Conservation (phyloP, 1,284 basidiomycete species). For the Anthracocystis setariae region DNA sequence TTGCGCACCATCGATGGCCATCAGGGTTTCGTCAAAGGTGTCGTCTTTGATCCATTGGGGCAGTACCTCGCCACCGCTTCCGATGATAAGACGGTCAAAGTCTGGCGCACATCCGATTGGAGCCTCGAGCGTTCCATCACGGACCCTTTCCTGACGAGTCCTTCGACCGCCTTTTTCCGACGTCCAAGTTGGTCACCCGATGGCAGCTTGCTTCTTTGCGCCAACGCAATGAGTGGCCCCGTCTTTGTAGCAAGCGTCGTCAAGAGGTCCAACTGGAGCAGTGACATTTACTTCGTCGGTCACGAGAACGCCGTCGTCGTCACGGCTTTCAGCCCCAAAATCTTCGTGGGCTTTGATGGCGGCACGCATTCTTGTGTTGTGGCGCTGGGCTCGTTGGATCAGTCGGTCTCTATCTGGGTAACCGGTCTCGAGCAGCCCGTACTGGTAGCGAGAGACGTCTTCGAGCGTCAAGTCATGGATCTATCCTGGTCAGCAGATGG, state of each 20-base stretch:
- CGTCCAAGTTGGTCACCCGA: conserved; percentile 97
- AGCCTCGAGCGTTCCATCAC: conserved; percentile 81
- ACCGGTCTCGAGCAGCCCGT: conserved; percentile 82
- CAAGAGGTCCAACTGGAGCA: conserved; percentile 75
- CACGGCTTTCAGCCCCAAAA: conserved; percentile 61
- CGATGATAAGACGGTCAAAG: conserved; percentile 93
- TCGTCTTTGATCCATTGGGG: conserved; percentile 97
- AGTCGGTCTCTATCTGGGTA: conserved; percentile 53
- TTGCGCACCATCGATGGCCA: conserved; percentile 86
- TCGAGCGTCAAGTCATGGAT: conserved; percentile 93
- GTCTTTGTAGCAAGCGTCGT: conserved; percentile 98
- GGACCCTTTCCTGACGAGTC: conserved; percentile 91
- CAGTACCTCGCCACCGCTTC: conserved; percentile 84
- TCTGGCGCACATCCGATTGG: conserved; percentile 97
- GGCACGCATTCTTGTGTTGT: conserved; percentile 54
- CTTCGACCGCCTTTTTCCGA: conserved; percentile 93
- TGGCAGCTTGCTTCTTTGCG: conserved; percentile 94
- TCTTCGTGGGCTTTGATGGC: conserved; percentile 52
- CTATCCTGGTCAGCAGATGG: conserved; percentile 92
- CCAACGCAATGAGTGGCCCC: conserved; percentile 96
- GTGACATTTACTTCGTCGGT: conserved; percentile 80
- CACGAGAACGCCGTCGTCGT: conserved; percentile 99
- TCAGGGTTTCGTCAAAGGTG: conserved; percentile 96
- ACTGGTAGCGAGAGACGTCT: conserved; percentile 90
- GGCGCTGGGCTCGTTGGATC: conserved; percentile 54